These are phyloP conservation scores for Boletus pseudopeckii DNA, from an alignment of 768 basidiomycete genomes.

Conservation along the genomic window DNA sequence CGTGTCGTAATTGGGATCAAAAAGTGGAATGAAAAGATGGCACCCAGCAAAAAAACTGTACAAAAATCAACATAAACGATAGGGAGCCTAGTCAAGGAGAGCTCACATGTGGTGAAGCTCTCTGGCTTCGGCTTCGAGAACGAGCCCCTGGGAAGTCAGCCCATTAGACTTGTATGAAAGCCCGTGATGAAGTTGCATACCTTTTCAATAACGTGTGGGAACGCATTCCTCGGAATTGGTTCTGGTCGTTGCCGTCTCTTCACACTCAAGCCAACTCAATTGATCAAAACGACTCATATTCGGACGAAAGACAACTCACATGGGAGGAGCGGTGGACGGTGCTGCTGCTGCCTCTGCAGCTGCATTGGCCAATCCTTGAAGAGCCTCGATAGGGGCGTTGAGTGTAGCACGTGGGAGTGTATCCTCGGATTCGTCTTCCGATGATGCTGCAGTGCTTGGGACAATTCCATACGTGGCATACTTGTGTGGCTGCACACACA, in stretches of 20 bases:
- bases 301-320: slow-evolving; percentile 35
- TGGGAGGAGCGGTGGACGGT: slow-evolving; percentile 60
- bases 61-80: slow-evolving; percentile 3
- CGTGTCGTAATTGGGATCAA: slow-evolving; percentile 90
- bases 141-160: slow-evolving; percentile 59
- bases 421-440: slow-evolving; percentile 90
- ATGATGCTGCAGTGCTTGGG: slow-evolving; percentile 77
- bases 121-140: slow-evolving; percentile 80
- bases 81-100: slow-evolving; percentile 13
- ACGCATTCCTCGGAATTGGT: slow-evolving; percentile 79
- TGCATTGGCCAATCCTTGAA: slow-evolving; percentile 92
- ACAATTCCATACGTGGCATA: slow-evolving; percentile 90
- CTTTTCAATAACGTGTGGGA: slow-evolving; percentile 89
- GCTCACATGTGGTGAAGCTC: slow-evolving; percentile 88
- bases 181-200: slow-evolving; percentile 28
- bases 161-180: not conserved
- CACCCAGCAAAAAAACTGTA: slow-evolving; percentile 92
- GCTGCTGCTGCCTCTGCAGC: slow-evolving; percentile 90
- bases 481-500: slow-evolving; percentile 65
- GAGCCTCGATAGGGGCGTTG: slow-evolving; percentile 90
- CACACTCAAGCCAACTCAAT: slow-evolving; percentile 32
- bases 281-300: not conserved
- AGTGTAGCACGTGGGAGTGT: slow-evolving; percentile 79
- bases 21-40: slow-evolving; percentile 93
- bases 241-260: slow-evolving; percentile 85